Base-by-base conservation (phyloP, 2,329 filamentous ascomycete species). In the Botrytis fabae region DNA sequence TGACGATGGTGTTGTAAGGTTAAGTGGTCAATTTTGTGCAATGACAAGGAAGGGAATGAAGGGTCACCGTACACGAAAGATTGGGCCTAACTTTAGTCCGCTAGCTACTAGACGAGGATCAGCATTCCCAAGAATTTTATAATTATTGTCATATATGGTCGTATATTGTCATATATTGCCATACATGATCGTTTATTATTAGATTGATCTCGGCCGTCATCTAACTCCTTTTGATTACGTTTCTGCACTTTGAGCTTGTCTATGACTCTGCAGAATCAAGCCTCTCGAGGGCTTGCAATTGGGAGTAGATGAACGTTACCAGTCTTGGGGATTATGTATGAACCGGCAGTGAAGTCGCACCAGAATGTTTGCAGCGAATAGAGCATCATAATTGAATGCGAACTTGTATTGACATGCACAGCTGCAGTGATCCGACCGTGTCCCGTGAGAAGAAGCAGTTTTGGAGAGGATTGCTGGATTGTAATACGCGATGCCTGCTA, bases 341-440 rank as follows among this genome's bases (percentile, higher is more conserved):
- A 32, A 10, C 46, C 48, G 48, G 64, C 46, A 68, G 48, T 40
- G 14, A 35, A 48, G 35, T 9, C 40, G 57, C 35, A 40, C 46
- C 16, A 54, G 16, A 22, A n/a, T 57, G 35, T 57, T 57, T 28
- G 35, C 48, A 42, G 64, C 64, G 25, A 57, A 57, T 16, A 28
- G 25, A 16, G 38, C 10, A 5, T 54, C 46, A 32, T 9, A 38
- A 68, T 42, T 57, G 64, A 54, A 54, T 40, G 16, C 64, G 48
- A 68, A 35, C 20, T 42, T 32, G 32, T 66, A 51, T 38, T 68
- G 65, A 68, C 38, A 38, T 38, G 38, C 7, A 38, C 65, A 57
- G 25, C 65, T 40, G 65, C 35, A 28, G 65, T 68, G 35, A 68
- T 32, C 65, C 65, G 65, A 57, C 48, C 48, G 65, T 18, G 51